Percentiles rank a stretch among this genome's conserved stretches.
Evolutionary conservation across 139 green algal genomes (phyloP).

Genomic region (Chlamydomonas schloesseri): DNA sequence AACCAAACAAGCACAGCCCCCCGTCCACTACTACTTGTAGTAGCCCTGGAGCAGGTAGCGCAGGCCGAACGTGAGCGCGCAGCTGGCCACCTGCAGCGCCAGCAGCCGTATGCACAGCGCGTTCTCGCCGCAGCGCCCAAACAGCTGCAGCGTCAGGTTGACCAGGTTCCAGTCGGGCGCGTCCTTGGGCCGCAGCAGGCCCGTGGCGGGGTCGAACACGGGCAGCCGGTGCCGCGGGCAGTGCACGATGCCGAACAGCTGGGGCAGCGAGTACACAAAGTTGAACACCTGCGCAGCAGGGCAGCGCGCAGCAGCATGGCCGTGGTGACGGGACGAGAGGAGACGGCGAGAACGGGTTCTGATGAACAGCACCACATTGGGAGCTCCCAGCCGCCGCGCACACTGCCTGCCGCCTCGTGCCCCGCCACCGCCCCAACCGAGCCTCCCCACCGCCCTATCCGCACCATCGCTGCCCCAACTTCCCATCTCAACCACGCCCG

Average conservation of each 20-base stretch:
- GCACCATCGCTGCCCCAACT: too few relatives aligned
- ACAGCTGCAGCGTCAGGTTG: conserved; percentile 90
- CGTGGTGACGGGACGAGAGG: neutral
- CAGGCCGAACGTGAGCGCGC: conserved; percentile 70
- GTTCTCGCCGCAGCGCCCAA: conserved; percentile 86
- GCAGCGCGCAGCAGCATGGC: too few relatives aligned
- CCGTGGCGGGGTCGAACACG: conserved; percentile 85
- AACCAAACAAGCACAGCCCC: too few relatives aligned
- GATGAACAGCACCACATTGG: too few relatives aligned
- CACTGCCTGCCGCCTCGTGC: too few relatives aligned
- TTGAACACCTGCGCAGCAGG: conserved; percentile 95
- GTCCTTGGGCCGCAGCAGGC: conserved; percentile 78
- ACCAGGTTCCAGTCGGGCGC: conserved; percentile 96
- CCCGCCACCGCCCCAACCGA: too few relatives aligned
- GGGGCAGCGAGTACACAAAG: conserved; percentile 95
- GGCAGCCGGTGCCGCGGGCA: conserved; percentile 96
- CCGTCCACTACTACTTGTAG: conserved; percentile 88
- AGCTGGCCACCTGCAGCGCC: conserved; percentile 83
- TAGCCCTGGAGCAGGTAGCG: conserved; percentile 70
- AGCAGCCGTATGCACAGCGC: conserved; percentile 90
- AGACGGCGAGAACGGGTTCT: neutral
- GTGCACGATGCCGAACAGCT: conserved; percentile 96
- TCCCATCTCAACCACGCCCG: too few relatives aligned
- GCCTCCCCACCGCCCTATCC: too few relatives aligned
- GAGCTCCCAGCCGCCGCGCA: too few relatives aligned